Percentiles rank a stretch among this genome's conserved stretches.
Evolutionary conservation across 345 rosid species (phyloP).

Genomic region (Brassica rapa): DNA sequence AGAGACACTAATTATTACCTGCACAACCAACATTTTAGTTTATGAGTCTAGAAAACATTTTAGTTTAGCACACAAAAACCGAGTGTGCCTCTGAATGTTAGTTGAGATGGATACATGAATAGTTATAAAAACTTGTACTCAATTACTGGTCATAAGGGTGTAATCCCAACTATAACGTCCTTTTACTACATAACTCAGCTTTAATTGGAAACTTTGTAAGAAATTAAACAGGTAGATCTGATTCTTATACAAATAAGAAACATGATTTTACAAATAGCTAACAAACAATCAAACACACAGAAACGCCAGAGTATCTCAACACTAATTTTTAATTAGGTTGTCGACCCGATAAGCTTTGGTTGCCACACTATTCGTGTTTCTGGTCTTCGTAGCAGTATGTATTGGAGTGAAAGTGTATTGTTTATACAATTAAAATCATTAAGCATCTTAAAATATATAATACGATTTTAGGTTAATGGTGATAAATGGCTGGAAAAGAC

Average conservation of each 20-base stretch:
- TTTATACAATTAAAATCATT: neutral
- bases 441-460: neutral
- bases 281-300: conserved; percentile 1
- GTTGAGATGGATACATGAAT: conserved; percentile 10
- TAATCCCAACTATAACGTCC: neutral
- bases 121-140: conserved; percentile 5
- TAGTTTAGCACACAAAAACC: neutral
- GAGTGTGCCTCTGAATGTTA: conserved; percentile 22
- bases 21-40: conserved; percentile 16
- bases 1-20: conserved; percentile 35
- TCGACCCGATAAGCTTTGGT: conserved; percentile 8
- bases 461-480: neutral
- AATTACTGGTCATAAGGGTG: neutral
- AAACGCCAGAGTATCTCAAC: neutral
- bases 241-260: neutral
- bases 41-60: conserved; percentile 9
- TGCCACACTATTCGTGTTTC: conserved; percentile 1
- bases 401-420: neutral
- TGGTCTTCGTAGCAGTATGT: neutral
- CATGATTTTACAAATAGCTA: neutral
- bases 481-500: conserved; percentile 18
- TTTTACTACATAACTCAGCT: neutral
- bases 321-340: neutral
- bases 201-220: neutral
- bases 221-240: neutral